phyloP scores from a whole-genome alignment of 257 asterid genomes.

The Solanum appendiculatum region DNA sequence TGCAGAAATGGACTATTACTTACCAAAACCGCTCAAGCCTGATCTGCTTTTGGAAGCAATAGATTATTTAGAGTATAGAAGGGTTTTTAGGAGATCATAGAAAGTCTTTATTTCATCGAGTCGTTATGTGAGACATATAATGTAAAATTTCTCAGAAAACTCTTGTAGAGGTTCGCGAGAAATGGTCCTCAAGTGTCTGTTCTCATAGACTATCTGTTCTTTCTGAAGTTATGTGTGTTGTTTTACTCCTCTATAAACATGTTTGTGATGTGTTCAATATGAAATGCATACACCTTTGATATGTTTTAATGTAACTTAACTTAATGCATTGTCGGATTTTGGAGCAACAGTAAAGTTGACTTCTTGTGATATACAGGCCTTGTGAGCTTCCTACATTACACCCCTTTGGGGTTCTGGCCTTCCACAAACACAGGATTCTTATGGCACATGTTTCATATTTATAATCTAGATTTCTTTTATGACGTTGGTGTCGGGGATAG shows the following conservation, averaged over 20 bases:
- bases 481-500: no score
- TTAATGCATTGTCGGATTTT: background rate
- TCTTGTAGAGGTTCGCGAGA: background rate
- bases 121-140: background rate
- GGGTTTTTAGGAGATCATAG: background rate
- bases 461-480: background rate
- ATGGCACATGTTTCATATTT: background rate
- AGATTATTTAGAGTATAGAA: background rate
- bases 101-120: background rate
- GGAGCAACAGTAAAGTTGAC: background rate
- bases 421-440: background rate
- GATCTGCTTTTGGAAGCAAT: slow-evolving; percentile 14
- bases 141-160: background rate
- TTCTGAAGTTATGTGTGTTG: background rate
- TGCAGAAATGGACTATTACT: slow-evolving; percentile 55
- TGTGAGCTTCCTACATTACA: background rate
- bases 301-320: background rate
- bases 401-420: background rate
- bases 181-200: background rate
- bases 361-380: background rate
- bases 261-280: background rate
- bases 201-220: background rate
- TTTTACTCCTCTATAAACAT: background rate
- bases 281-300: background rate
- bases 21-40: background rate